Evolutionary conservation across 2,329 filamentous ascomycete species (phyloP).

Genomic region (Phaeomoniella chlamydospora): DNA sequence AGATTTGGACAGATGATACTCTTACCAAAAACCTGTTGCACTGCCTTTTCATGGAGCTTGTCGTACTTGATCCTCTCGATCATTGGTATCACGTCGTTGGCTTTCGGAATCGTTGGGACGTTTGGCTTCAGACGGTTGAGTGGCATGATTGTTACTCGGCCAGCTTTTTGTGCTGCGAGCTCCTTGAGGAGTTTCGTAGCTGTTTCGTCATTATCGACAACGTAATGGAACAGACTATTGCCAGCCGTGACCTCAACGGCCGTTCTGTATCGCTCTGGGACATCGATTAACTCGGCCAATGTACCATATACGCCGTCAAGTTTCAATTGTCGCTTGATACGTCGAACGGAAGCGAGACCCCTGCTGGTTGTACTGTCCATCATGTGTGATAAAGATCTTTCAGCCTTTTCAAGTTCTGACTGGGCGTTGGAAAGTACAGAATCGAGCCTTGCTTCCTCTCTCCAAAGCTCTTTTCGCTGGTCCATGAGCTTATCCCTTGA

Average conservation of each 20-base stretch:
- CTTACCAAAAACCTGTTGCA: conserved; percentile 90
- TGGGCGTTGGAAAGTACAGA: conserved; percentile 62
- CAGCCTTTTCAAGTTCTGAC: conserved; percentile 62
- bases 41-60: conserved; percentile 62
- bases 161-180: conserved; percentile 64
- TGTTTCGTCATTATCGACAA: conserved; percentile 83
- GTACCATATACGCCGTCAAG: conserved; percentile 85
- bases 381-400: conserved; percentile 62
- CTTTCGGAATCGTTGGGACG: conserved; percentile 63
- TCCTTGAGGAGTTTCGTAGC: conserved; percentile 68
- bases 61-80: conserved; percentile 76
- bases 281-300: conserved; percentile 80
- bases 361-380: conserved; percentile 83
- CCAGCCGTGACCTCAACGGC: conserved; percentile 90
- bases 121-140: conserved; percentile 65
- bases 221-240: conserved; percentile 84
- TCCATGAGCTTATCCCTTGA: conserved; percentile 66
- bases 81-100: conserved; percentile 75
- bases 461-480: conserved; percentile 71
- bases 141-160: conserved; percentile 88
- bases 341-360: conserved; percentile 73
- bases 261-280: conserved; percentile 69
- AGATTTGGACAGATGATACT: conserved; percentile 89
- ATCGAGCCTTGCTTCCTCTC: conserved; percentile 77
- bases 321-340: conserved; percentile 64